Evolutionary conservation across 495 filamentous ascomycete species (phyloP).

Genomic region (Penicillium subrubescens): DNA sequence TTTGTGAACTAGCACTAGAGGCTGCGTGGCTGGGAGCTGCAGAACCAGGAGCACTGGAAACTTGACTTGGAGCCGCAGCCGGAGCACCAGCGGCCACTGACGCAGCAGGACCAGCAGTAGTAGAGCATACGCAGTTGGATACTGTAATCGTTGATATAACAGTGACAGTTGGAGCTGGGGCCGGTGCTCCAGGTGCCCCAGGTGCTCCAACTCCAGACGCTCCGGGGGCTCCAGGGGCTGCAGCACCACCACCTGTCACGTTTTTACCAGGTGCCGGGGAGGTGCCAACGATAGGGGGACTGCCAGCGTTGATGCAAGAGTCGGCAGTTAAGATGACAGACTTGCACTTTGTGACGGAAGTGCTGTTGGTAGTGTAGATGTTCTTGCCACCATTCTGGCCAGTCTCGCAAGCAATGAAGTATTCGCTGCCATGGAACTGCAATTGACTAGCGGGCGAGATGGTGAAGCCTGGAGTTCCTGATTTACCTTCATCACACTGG

Average conservation of each 20-base stretch:
- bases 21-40: neutral
- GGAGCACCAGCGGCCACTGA: constrained; percentile 11
- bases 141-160: constrained; percentile 24
- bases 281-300: neutral
- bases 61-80: neutral
- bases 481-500: constrained; percentile 62
- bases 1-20: neutral
- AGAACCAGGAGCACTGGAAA: neutral
- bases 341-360: constrained; percentile 47
- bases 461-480: constrained; percentile 47
- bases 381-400: constrained; percentile 52
- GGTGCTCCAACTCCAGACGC: neutral
- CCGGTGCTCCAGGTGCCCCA: neutral
- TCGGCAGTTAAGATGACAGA: constrained; percentile 51
- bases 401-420: constrained; percentile 58
- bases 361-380: constrained; percentile 52
- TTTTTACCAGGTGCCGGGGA: neutral
- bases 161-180: neutral
- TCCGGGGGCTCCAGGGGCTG: neutral
- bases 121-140: constrained; percentile 26
- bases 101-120: constrained; percentile 13
- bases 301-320: constrained; percentile 41
- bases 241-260: neutral
- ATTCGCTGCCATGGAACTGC: constrained; percentile 41
- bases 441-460: constrained; percentile 51